A percentile compares a stretch with the other conserved stretches of the same genome.
Evolutionary conservation across 192 early-diverging fungal genomes (phyloP).

Genomic region (Neocallimastix lanati): DNA sequence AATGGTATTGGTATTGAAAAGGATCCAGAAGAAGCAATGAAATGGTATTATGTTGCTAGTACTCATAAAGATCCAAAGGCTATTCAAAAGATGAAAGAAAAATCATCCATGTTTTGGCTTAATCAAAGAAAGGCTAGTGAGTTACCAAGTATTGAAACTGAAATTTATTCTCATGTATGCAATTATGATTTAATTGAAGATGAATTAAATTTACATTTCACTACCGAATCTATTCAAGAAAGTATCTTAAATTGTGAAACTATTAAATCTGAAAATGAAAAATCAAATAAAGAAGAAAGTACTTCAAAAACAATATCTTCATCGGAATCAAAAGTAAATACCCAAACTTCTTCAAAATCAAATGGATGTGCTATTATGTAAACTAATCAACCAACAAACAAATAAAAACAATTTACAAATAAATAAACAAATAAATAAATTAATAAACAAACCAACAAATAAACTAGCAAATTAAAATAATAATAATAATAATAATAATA

Average conservation of each 20-base stretch:
- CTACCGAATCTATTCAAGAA: background rate
- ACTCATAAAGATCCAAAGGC: background rate
- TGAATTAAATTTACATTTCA: background rate
- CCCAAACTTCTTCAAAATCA: background rate
- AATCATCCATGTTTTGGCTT: background rate
- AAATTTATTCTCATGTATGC: background rate
- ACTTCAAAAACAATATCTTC: no score
- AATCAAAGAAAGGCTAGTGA: background rate
- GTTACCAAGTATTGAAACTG: background rate
- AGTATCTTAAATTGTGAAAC: background rate
- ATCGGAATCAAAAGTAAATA: no score
- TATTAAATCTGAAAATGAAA: background rate
- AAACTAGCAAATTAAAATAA: no score
- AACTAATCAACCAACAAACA: no score
- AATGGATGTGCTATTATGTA: background rate
- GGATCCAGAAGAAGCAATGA: slow-evolving; percentile 1
- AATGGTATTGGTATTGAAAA: slow-evolving; percentile 3
- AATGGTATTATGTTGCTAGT: slow-evolving; percentile 1
- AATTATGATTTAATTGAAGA: background rate
- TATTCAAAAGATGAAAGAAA: background rate
- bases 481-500: no score
- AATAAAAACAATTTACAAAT: no score
- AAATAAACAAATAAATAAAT: no score
- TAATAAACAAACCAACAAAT: no score
- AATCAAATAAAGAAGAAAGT: background rate